A percentile compares a stretch with the other conserved stretches of the same genome.
phyloP scores from a whole-genome alignment of 495 filamentous ascomycete species.

The Bathelium albidoporum region DNA sequence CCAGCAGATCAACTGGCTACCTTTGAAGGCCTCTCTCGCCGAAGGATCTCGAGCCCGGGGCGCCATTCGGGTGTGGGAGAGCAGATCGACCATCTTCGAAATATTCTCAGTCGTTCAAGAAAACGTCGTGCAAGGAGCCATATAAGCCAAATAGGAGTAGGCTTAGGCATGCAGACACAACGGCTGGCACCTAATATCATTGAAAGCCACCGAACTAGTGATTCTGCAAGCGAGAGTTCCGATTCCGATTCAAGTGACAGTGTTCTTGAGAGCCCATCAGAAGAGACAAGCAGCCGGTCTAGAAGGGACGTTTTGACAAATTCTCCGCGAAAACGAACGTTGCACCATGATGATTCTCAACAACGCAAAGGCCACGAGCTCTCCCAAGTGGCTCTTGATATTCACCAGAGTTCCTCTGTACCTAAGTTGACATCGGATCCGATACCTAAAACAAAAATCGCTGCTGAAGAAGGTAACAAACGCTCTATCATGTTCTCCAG shows the following conservation, averaged over 20 bases:
- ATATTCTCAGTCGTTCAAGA: slow-evolving; percentile 38
- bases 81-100: slow-evolving; percentile 40
- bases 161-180: slow-evolving; percentile 68
- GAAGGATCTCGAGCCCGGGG: slow-evolving; percentile 43
- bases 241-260: slow-evolving; percentile 29
- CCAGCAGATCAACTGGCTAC: slow-evolving; percentile 24
- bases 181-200: slow-evolving; percentile 56
- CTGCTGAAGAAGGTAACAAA: slow-evolving; percentile 51
- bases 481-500: slow-evolving; percentile 65
- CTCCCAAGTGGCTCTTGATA: not conserved
- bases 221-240: slow-evolving; percentile 37
- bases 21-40: slow-evolving; percentile 20
- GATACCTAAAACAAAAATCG: slow-evolving; percentile 62
- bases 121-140: slow-evolving; percentile 56
- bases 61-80: slow-evolving; percentile 29
- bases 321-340: not conserved
- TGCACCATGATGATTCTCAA: not conserved
- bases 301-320: not conserved
- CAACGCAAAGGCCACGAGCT: not conserved
- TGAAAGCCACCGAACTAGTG: slow-evolving; percentile 38
- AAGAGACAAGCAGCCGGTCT: slow-evolving; percentile 8
- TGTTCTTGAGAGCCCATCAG: slow-evolving; percentile 8
- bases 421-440: slow-evolving; percentile 60
- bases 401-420: slow-evolving; percentile 11
- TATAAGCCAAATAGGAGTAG: slow-evolving; percentile 51